Conservation (phyloP, 495 filamentous ascomycete species). For the Lichina pygmaea region DNA sequence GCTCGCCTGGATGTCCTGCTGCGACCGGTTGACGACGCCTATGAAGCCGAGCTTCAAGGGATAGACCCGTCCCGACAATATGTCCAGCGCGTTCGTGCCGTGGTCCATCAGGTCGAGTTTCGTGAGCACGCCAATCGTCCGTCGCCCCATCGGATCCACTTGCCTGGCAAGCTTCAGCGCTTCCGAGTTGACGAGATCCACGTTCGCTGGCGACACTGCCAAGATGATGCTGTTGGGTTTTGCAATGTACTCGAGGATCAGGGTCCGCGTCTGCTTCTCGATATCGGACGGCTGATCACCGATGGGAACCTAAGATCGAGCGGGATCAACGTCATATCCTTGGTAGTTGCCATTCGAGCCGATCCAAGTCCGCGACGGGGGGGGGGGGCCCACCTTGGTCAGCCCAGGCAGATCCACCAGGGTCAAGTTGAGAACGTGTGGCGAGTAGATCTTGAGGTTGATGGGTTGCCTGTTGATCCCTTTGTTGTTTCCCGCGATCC, state of each 20-base stretch:
- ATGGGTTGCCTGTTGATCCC: slow-evolving; percentile 95
- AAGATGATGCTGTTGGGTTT: slow-evolving; percentile 98
- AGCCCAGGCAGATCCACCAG: slow-evolving; percentile 88
- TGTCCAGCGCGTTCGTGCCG: slow-evolving; percentile 92
- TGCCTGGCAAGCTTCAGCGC: slow-evolving; percentile 88
- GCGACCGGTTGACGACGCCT: slow-evolving; percentile 89
- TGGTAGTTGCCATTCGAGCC: slow-evolving; percentile 2
- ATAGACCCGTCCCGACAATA: slow-evolving; percentile 86
- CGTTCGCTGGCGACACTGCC: slow-evolving; percentile 91
- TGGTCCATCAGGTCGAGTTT: slow-evolving; percentile 99
- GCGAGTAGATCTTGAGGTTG: slow-evolving; percentile 96
- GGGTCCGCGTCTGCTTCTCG: slow-evolving; percentile 89
- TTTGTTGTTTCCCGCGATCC: slow-evolving; percentile 94
- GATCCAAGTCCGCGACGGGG: neutral
- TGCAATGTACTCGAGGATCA: slow-evolving; percentile 95
- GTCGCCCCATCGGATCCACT: slow-evolving; percentile 81
- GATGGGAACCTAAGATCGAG: slow-evolving; percentile 46
- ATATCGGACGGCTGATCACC: slow-evolving; percentile 96
- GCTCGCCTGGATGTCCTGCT: slow-evolving; percentile 92
- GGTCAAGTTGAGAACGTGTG: slow-evolving; percentile 86
- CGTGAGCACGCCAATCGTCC: slow-evolving; percentile 91
- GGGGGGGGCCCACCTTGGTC: slow-evolving; percentile 43
- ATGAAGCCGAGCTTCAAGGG: slow-evolving; percentile 95
- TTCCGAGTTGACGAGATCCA: slow-evolving; percentile 96
- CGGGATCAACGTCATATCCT: neutral